Conservation (phyloP, 1,139 yeast genomes). For the Geotrichum aggregatum region DNA sequence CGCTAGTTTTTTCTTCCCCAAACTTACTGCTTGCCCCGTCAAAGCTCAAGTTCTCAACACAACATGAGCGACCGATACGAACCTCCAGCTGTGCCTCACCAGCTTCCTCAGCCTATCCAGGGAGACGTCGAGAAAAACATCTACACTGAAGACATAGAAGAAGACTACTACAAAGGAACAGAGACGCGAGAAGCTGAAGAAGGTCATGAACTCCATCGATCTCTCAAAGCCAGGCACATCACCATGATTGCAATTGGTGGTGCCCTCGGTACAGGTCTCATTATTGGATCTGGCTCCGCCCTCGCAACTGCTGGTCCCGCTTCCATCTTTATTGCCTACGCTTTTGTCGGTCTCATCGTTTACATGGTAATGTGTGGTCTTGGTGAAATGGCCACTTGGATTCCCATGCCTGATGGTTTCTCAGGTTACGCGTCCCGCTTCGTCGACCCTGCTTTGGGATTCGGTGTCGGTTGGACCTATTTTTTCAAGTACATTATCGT, state of each 20-base stretch:
- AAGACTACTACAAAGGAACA: background rate
- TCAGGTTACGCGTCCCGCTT: conserved; percentile 67
- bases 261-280: conserved; percentile 60
- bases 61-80: conserved; percentile 14
- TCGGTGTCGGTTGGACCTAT: conserved; percentile 69
- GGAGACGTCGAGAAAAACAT: background rate
- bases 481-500: conserved; percentile 59
- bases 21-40: background rate
- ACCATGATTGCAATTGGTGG: conserved; percentile 68
- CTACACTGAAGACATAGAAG: too few relatives aligned
- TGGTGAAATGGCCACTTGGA: conserved; percentile 72
- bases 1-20: background rate
- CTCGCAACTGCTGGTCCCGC: conserved; percentile 68
- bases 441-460: conserved; percentile 66
- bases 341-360: conserved; percentile 59
- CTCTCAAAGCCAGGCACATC: conserved; percentile 65
- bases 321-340: conserved; percentile 56
- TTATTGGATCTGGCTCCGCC: conserved; percentile 70
- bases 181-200: background rate
- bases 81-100: background rate
- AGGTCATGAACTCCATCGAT: conserved; percentile 48
- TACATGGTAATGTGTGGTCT: conserved; percentile 66
- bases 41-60: conserved; percentile 7
- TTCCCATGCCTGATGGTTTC: conserved; percentile 66
- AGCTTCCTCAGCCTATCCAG: background rate